Evolutionary conservation across 2,329 filamentous ascomycete species (phyloP).

Genomic region (Diaporthe capsici): DNA sequence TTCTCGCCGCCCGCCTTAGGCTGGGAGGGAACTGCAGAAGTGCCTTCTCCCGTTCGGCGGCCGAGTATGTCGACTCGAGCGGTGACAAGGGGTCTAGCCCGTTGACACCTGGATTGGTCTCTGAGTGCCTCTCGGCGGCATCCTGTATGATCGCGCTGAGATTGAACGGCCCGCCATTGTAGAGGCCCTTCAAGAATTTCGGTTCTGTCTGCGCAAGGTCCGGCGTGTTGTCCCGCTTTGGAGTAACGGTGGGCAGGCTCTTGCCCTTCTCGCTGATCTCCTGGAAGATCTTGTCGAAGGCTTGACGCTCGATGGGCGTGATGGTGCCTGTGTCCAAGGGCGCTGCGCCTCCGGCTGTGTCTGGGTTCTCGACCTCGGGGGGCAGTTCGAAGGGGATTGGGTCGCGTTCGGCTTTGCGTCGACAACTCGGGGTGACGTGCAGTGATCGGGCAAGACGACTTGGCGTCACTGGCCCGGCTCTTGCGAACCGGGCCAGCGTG

Average conservation of each 20-base stretch:
- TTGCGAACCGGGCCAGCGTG: conserved; percentile 57
- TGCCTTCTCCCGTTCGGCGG: conserved; percentile 52
- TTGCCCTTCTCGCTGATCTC: conserved; percentile 61
- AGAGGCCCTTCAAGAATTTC: conserved; percentile 29
- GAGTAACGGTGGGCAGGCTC: conserved; percentile 45
- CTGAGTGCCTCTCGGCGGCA: conserved; percentile 43
- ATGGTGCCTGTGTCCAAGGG: conserved; percentile 61
- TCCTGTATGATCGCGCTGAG: conserved; percentile 48
- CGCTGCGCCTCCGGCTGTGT: conserved; percentile 44
- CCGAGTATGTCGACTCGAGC: conserved; percentile 43
- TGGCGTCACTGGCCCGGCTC: conserved; percentile 31
- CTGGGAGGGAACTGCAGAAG: conserved; percentile 57
- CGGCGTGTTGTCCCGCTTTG: conserved; percentile 40
- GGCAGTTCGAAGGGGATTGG: conserved; percentile 68
- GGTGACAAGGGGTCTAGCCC: conserved; percentile 43
- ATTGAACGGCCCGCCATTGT: conserved; percentile 41
- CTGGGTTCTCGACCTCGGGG: conserved; percentile 50
- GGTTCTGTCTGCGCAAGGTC: conserved; percentile 28
- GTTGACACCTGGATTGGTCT: conserved; percentile 29
- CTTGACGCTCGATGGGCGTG: conserved; percentile 65
- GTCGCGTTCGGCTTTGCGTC: conserved; percentile 45
- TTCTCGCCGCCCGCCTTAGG: conserved; percentile 55
- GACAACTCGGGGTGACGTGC: conserved; percentile 44
- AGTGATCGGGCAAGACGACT: conserved; percentile 47
- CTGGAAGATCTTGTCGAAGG: conserved; percentile 70